These are phyloP conservation scores for Tetrahymena malaccensis DNA, from an alignment of 73 alveolate genomes.

Conservation along the genomic window DNA sequence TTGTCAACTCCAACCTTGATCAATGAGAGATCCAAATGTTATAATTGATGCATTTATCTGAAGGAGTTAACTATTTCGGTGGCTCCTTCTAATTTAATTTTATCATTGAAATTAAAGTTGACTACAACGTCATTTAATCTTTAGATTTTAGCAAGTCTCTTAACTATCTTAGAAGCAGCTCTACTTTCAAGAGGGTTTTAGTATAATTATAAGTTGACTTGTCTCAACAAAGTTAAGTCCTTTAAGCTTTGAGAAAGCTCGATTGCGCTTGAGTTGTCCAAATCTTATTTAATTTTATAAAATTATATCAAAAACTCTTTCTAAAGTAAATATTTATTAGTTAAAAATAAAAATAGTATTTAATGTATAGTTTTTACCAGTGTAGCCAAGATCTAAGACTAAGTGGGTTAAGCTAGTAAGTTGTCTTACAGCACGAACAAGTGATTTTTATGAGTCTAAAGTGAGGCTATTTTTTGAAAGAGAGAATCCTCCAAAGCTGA, in stretches of 20 bases:
- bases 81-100: neutral
- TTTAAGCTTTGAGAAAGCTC: neutral
- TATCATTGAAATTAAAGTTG: neutral
- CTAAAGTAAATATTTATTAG: no score
- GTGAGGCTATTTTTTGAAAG: neutral
- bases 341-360: no score
- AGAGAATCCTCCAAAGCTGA: neutral
- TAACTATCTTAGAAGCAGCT: neutral
- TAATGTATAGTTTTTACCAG: neutral
- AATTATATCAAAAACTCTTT: no score
- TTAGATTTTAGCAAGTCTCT: neutral
- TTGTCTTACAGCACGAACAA: neutral
- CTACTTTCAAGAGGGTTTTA: neutral
- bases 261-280: neutral
- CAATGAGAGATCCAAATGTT: neutral
- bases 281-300: neutral
- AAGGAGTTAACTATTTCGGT: neutral
- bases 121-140: neutral
- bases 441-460: neutral
- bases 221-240: neutral
- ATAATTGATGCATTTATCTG: neutral
- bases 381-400: neutral
- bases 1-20: neutral
- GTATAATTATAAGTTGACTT: neutral
- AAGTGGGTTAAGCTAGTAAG: neutral